A percentile compares a stretch with the other conserved stretches of the same genome.
Evolutionary conservation across 1,284 basidiomycete species (phyloP).

Genomic region (Cutaneotrichosporon curvatum): DNA sequence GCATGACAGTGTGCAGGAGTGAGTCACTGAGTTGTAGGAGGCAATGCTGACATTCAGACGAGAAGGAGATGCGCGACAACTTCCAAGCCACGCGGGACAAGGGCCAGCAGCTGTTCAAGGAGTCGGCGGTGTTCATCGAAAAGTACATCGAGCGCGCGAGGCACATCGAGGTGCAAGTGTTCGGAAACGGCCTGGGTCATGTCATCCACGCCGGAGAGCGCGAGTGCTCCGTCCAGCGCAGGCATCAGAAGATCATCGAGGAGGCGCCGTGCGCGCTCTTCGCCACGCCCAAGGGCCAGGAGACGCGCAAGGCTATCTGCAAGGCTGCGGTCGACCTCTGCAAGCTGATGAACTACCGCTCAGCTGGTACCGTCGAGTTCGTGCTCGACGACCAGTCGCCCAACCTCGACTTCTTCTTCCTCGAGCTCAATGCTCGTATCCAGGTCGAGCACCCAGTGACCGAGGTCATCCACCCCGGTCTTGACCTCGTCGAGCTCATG

Average conservation of each 20-base stretch:
- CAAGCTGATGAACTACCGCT: slow-evolving; percentile 53
- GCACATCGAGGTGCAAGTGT: slow-evolving; percentile 66
- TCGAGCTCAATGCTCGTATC: slow-evolving; percentile 68
- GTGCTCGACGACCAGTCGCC: slow-evolving; percentile 53
- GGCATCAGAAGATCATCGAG: slow-evolving; percentile 69
- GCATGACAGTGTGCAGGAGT: slow-evolving; percentile 55
- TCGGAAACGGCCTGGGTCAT: slow-evolving; percentile 56
- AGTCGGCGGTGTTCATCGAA: slow-evolving; percentile 58
- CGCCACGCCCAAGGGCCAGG: slow-evolving; percentile 35
- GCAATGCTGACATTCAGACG: slow-evolving; percentile 21
- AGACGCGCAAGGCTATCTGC: slow-evolving; percentile 51
- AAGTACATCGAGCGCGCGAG: slow-evolving; percentile 54
- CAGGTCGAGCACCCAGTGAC: slow-evolving; percentile 68
- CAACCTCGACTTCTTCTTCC: slow-evolving; percentile 56
- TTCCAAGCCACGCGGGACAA: slow-evolving; percentile 26
- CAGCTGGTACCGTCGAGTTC: slow-evolving; percentile 63
- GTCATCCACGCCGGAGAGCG: slow-evolving; percentile 63
- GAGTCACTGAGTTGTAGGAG: slow-evolving; percentile 39
- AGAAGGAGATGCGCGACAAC: slow-evolving; percentile 50
- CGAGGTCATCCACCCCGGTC: slow-evolving; percentile 54
- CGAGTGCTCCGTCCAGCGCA: slow-evolving; percentile 62
- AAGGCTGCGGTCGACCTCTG: slow-evolving; percentile 54
- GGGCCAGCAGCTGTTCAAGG: slow-evolving; percentile 52
- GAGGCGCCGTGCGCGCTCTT: slow-evolving; percentile 54
- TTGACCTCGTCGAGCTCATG: slow-evolving; percentile 64